Evolutionary conservation across 805 yeast genomes (phyloP).

Genomic region (Diddensiella santjacobensis): DNA sequence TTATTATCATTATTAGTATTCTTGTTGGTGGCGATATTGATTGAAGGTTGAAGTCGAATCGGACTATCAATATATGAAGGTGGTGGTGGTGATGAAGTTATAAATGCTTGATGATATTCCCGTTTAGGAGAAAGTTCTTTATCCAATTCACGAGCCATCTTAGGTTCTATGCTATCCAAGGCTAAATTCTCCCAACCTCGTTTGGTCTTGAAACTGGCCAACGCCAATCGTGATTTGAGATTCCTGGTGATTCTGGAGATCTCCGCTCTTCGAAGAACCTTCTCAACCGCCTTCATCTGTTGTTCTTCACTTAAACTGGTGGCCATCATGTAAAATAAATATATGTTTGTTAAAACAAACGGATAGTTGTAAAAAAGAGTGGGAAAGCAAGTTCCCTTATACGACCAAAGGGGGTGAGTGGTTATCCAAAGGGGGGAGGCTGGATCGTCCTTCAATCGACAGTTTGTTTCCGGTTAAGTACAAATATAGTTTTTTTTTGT

Average conservation of each 20-base stretch:
- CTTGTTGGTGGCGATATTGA: not conserved
- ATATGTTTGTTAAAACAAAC: no score
- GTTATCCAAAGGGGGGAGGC: not conserved
- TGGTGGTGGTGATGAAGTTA: conserved; percentile 13
- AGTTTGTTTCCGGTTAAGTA: not conserved
- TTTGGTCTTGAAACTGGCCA: conserved; percentile 40
- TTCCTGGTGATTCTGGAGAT: conserved; percentile 40
- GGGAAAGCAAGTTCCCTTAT: no score
- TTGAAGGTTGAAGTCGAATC: no score
- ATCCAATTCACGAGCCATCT: conserved; percentile 19
- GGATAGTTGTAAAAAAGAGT: no score
- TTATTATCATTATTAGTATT: not conserved
- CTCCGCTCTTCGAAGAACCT: conserved; percentile 41
- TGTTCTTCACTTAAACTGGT: conserved; percentile 12
- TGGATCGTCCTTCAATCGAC: not conserved
- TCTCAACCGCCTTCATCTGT: conserved; percentile 30
- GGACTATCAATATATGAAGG: conserved; percentile 3
- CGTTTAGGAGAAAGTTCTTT: conserved; percentile 14
- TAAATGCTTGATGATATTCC: conserved; percentile 16
- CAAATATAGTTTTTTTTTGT: no score
- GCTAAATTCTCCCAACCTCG: conserved; percentile 38
- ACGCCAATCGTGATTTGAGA: conserved; percentile 39
- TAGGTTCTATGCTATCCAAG: conserved; percentile 36
- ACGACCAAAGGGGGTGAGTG: not conserved
- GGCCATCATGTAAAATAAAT: not conserved